phyloP scores from a whole-genome alignment of 2,329 filamentous ascomycete species.

The Fonsecaea multimorphosa region DNA sequence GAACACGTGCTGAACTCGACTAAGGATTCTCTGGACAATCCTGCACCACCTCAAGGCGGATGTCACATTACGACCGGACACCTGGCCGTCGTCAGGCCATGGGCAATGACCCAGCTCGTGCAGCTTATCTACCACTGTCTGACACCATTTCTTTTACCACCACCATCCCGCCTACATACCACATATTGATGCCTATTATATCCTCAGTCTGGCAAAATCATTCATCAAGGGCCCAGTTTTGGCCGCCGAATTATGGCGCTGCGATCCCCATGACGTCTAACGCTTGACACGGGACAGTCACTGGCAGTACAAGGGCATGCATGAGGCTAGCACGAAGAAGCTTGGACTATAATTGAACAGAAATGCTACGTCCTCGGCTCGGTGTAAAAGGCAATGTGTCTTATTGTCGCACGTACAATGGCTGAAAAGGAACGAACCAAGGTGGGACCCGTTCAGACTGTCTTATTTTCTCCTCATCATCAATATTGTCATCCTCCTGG shows the following conservation, averaged over 20 bases:
- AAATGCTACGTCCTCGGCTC: background rate
- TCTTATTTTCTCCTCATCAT: background rate
- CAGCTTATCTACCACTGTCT: too few species aligned
- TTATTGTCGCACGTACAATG: background rate
- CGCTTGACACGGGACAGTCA: background rate
- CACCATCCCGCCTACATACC: too few species aligned
- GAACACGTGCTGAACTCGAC: background rate
- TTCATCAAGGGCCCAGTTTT: too few species aligned
- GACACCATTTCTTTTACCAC: too few species aligned
- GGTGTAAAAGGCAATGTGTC: background rate
- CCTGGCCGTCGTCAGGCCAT: too few species aligned
- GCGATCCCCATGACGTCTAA: background rate
- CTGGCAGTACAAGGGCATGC: background rate
- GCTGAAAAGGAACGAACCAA: background rate
- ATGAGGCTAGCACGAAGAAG: background rate
- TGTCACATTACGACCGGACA: too few species aligned
- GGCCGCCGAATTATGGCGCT: too few species aligned
- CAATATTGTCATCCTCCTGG: background rate
- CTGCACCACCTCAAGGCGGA: too few species aligned
- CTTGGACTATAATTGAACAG: background rate
- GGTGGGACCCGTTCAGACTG: background rate
- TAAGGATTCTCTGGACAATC: background rate
- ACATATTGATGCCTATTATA: too few species aligned
- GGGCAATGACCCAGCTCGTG: too few species aligned
- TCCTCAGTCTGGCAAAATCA: too few species aligned